A percentile compares a stretch with the other conserved stretches of the same genome.
phyloP scores from a whole-genome alignment of 805 yeast genomes.

The Wickerhamiella australiensis region DNA sequence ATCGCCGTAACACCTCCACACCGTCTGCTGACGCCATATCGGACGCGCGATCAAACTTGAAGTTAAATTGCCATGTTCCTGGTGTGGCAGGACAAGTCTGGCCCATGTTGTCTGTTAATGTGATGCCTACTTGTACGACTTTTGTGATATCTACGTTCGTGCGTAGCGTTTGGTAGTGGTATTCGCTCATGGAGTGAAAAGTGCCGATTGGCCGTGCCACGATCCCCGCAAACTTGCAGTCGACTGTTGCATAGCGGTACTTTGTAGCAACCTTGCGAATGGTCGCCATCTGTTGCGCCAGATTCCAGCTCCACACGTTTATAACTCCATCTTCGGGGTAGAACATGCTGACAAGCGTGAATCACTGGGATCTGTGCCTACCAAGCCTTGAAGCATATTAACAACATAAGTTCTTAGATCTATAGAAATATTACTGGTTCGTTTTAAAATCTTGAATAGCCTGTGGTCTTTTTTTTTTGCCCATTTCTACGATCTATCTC shows the following conservation, averaged over 20 bases:
- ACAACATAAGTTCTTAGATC: no score
- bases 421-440: no score
- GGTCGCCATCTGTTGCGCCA: constrained; percentile 31
- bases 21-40: constrained; percentile 88
- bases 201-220: constrained; percentile 93
- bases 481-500: no score
- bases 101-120: constrained; percentile 58
- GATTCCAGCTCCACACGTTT: constrained; percentile 34
- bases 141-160: constrained; percentile 78
- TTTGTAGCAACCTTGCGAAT: constrained; percentile 30
- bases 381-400: no score
- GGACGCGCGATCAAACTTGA: constrained; percentile 55
- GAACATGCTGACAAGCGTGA: constrained; percentile 4
- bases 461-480: no score
- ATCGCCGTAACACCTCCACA: constrained; percentile 60
- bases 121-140: constrained; percentile 75
- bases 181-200: constrained; percentile 78
- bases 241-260: constrained; percentile 38
- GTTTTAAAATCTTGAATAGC: no score
- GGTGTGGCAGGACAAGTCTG: constrained; percentile 53
- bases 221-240: constrained; percentile 92
- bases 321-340: constrained; percentile 18
- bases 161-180: constrained; percentile 90
- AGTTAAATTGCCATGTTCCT: constrained; percentile 95
- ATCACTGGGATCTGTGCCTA: neutral